Conservation (phyloP, 2,329 filamentous ascomycete species). For the Penicillium expansum region DNA sequence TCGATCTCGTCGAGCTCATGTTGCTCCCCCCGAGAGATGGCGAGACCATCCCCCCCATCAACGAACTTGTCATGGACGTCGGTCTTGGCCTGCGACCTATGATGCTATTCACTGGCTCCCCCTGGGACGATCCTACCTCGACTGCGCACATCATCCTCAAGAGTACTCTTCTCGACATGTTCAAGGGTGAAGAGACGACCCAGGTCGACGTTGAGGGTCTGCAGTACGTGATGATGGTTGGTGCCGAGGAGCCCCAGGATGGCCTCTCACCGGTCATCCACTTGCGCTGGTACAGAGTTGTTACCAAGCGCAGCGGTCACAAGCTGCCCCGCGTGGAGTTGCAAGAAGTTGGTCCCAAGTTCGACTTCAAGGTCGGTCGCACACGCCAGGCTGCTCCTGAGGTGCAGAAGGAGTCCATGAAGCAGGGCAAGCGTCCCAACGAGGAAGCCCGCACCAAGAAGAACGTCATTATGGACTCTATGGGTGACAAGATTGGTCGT, state of each 20-base stretch:
- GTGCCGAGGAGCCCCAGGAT: constrained; percentile 62
- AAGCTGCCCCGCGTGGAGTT: constrained; percentile 86
- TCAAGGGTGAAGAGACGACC: constrained; percentile 74
- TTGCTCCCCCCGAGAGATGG: constrained; percentile 68
- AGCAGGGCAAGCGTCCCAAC: constrained; percentile 67
- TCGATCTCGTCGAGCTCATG: constrained; percentile 92
- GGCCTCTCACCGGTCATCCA: constrained; percentile 49
- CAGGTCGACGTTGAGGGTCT: constrained; percentile 93
- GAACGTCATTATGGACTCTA: constrained; percentile 85
- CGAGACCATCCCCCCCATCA: constrained; percentile 35
- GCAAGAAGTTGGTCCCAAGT: constrained; percentile 90
- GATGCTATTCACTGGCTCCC: constrained; percentile 83
- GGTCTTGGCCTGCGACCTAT: constrained; percentile 83
- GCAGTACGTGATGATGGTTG: constrained; percentile 83
- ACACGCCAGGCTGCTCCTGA: constrained; percentile 55
- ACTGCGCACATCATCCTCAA: constrained; percentile 84
- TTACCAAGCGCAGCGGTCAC: constrained; percentile 81
- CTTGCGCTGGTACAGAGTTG: constrained; percentile 79
- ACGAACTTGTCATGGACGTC: constrained; percentile 60
- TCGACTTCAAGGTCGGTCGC: constrained; percentile 86
- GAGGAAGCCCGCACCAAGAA: constrained; percentile 72
- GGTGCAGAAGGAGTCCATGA: constrained; percentile 87
- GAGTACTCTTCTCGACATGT: constrained; percentile 84
- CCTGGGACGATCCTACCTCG: constrained; percentile 77
- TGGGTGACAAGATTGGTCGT: constrained; percentile 94